Conservation (phyloP, 306 rosid species). For the Castanea mollissima region DNA sequence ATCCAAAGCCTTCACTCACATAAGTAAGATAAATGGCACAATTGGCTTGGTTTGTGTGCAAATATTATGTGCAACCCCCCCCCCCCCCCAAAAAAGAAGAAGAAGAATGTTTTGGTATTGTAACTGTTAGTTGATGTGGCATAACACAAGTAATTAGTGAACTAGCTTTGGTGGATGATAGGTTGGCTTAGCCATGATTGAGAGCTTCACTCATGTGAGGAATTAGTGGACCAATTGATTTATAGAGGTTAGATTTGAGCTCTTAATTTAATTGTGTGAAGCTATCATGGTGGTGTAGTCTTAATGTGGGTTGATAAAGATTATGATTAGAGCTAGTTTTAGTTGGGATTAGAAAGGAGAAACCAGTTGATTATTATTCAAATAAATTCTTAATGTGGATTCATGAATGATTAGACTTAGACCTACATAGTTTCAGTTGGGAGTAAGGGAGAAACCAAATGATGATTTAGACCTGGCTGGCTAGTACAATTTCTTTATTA, state of each 20-base stretch:
- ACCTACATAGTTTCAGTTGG: slow-evolving; percentile 12
- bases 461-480: not conserved
- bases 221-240: not conserved
- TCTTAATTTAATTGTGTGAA: not conserved
- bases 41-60: slow-evolving; percentile 22
- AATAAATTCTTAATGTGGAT: not conserved
- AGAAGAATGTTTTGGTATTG: no score
- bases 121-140: not conserved
- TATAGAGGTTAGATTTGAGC: not conserved
- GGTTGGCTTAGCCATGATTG: not conserved
- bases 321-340: slow-evolving; percentile 4
- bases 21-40: slow-evolving; percentile 2
- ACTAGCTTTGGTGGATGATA: no score
- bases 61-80: not conserved
- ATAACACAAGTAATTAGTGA: not conserved
- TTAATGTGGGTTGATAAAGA: slow-evolving; percentile 2
- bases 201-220: not conserved
- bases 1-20: slow-evolving; percentile 5
- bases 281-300: not conserved
- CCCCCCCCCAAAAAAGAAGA: not conserved
- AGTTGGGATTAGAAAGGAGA: not conserved
- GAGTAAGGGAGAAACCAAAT: slow-evolving; percentile 4
- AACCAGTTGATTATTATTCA: not conserved
- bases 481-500: no score
- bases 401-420: slow-evolving; percentile 1